Evolutionary conservation across 2,329 filamentous ascomycete genomes (phyloP), one percentile per base, ranked within the genome.

Genomic region (Dactylellina drechsleri): DNA sequence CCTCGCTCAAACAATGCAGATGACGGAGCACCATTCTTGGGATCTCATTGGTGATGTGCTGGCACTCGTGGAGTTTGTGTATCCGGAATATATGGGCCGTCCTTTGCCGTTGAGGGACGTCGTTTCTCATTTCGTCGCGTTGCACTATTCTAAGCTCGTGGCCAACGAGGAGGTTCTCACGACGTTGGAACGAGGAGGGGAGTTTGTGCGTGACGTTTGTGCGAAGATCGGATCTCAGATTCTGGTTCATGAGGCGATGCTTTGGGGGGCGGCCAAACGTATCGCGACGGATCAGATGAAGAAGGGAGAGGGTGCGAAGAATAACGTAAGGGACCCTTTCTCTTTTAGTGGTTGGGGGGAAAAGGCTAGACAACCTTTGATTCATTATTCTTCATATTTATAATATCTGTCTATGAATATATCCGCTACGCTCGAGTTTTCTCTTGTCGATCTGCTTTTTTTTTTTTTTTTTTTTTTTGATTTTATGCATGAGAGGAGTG

Each of bases 151-250:
- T 16, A 50, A 59, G 7, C 45, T 74, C 16, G 16, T 47, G 8
- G 13, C 43, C 4, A 52, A 57, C 0, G 70, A 53, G n/a, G 62
- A 58, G 16, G 15, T 66, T 18, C n/a, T 62, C 5, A 54, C 47
- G 0, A 57, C 60, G n/a, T 18, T 66, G 28, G 70, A 66, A 26
- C 47, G 28, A 20, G 70, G 70, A 41, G 70, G 70, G 2, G 20
- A 50, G 2, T 66, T 74, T 40, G 62, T 67, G 2, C 62, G 58
- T 12, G 70, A 74, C n/a, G 49, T 74, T 6, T 67, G 61, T 18
- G 26, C 49, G 0, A 61, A 66, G 20, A 2, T 74, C 2, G 41
- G 41, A 3, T 58, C 41, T 4, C 56, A 61, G 13, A 36, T 74
- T 12, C 41, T 66, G 4, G n/a, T 36, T 2, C 58, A 67, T 18